Evolutionary conservation across 164 flowering plant genomes (phyloP), one percentile per base, ranked within the genome.

Genomic region (Macadamia tetraphylla): DNA sequence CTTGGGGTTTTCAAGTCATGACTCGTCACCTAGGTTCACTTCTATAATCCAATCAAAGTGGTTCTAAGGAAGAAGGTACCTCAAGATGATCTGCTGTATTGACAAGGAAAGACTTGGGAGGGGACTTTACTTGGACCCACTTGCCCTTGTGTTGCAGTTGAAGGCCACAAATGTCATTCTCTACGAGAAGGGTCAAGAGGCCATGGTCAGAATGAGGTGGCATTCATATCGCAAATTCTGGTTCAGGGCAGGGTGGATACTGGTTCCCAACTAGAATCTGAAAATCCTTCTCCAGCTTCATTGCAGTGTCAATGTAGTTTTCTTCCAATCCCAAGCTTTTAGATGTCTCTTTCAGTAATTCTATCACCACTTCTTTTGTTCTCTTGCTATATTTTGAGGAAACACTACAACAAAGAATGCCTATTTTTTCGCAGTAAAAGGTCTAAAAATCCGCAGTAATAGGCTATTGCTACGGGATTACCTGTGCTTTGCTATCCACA

Each of bases 181-280:
- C 75, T 2, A 72, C 74, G 30, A 92, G 86, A 10, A 92, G 73
- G 6, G 92, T 87, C 31, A 89, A 35, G 17, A 86, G 79, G 48
- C 95, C 86, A 9, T 86, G 87, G 56, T 87, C 95, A 0, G 95
- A 80, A 59, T 89, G 95, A 6, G 89, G 80, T 0, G 85, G 86
- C 72, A 89, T 17, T 0, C 92, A 92, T 73, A 87, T 75, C 29
- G 87, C 88, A 4, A 72, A 74, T 7, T 87, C 84, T 0, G 95
- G 90, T 64, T 85, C 80, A 0, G 95, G 95, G 64, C 92, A 86
- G 0, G 81, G 85, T 2, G 95, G 95, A 32, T 89, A 87, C 0
- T 75, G 55, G 73, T 87, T 87, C 0, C 75, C 88, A 0, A 48
- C 53, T 0, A 86, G 49, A 4, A 83, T 64, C 66, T 86, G 88